Conservation (phyloP, 2,329 filamentous ascomycete species). For the Clarireedia sp. region DNA sequence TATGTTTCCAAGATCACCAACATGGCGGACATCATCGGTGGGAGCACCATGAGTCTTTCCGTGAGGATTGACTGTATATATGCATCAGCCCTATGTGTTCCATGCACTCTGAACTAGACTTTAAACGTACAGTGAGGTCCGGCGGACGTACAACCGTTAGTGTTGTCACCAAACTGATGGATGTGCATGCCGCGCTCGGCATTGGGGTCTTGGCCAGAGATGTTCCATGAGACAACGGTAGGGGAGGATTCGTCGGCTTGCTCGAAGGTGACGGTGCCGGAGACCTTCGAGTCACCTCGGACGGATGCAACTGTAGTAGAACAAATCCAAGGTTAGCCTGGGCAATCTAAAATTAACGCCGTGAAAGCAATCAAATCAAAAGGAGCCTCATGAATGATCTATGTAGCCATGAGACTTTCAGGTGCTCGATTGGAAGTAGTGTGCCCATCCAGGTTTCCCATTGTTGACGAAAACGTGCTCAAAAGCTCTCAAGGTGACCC, state of each 20-base stretch:
- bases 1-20: slow-evolving; percentile 96
- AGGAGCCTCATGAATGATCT: background rate
- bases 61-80: slow-evolving; percentile 79
- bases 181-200: slow-evolving; percentile 98
- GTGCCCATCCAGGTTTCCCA: slow-evolving; percentile 39
- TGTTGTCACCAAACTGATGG: slow-evolving; percentile 99
- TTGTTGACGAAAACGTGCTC: slow-evolving; percentile 45
- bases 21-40: slow-evolving; percentile 75
- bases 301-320: slow-evolving; percentile 72
- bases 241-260: slow-evolving; percentile 74
- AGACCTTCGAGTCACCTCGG: slow-evolving; percentile 95
- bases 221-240: slow-evolving; percentile 87
- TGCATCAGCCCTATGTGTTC: slow-evolving; percentile 11
- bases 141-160: slow-evolving; percentile 98
- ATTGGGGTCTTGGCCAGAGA: slow-evolving; percentile 86
- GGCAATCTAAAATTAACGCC: background rate
- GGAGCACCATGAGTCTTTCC: slow-evolving; percentile 88
- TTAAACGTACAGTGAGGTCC: slow-evolving; percentile 82
- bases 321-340: slow-evolving; percentile 7
- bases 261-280: slow-evolving; percentile 91
- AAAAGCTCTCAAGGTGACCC: slow-evolving; percentile 43
- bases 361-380: background rate
- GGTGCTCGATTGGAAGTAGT: slow-evolving; percentile 28
- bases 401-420: slow-evolving; percentile 9
- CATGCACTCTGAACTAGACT: background rate